Conservation (phyloP, 768 basidiomycete genomes). For the Dioszegia aurantiaca region DNA sequence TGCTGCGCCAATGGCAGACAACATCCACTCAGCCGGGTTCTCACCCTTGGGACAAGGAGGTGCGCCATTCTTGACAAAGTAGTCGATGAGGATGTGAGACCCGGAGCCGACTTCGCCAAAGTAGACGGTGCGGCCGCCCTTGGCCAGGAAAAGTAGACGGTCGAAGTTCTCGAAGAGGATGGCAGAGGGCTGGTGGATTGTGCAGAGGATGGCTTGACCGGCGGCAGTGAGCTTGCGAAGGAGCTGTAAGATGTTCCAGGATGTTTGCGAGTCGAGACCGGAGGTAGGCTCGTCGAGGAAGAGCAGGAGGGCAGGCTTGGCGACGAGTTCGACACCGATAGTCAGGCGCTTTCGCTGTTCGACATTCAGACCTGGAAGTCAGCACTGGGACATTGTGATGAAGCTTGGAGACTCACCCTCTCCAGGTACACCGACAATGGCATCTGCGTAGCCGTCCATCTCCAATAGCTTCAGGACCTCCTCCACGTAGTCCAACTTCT, state of each 20-base stretch:
- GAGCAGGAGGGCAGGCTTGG: constrained; percentile 54
- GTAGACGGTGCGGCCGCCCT: constrained; percentile 88
- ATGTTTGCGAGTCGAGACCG: constrained; percentile 71
- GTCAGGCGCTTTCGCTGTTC: constrained; percentile 38
- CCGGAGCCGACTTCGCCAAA: constrained; percentile 82
- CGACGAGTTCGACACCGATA: constrained; percentile 54
- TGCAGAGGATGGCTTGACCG: constrained; percentile 55
- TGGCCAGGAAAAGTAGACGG: constrained; percentile 58
- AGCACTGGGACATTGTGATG: neutral
- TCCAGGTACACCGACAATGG: constrained; percentile 51
- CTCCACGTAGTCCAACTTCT: constrained; percentile 55
- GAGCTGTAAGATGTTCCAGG: constrained; percentile 71
- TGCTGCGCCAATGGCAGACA: constrained; percentile 80
- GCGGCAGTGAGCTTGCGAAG: constrained; percentile 54
- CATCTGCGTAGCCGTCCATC: constrained; percentile 50
- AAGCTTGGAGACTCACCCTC: constrained; percentile 36
- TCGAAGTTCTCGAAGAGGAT: constrained; percentile 83
- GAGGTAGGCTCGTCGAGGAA: constrained; percentile 58
- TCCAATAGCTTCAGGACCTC: constrained; percentile 55
- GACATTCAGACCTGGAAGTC: constrained; percentile 46
- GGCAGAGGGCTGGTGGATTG: constrained; percentile 62
- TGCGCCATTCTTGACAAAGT: constrained; percentile 74
- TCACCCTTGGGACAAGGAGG: constrained; percentile 65
- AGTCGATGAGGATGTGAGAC: constrained; percentile 65
- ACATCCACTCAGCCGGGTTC: constrained; percentile 62